Evolutionary conservation across 23 red algal genomes (phyloP).

Genomic region (Gracilaria domingensis): DNA sequence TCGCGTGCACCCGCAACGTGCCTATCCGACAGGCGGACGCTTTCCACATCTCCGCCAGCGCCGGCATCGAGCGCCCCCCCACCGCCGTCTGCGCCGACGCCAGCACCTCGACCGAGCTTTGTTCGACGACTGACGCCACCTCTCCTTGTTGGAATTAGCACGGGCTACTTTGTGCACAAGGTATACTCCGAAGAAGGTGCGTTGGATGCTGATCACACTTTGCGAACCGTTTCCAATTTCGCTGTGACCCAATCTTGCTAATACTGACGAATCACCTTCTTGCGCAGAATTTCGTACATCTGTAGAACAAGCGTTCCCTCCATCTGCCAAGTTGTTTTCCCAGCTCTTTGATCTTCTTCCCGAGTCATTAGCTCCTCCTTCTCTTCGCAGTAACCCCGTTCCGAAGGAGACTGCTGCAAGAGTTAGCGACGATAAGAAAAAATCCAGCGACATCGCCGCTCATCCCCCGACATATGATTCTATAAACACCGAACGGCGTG

Average conservation of each 20-base stretch:
- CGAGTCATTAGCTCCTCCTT: not conserved
- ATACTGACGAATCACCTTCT: not conserved
- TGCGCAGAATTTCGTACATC: slow-evolving; percentile 27
- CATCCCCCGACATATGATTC: slow-evolving; percentile 6
- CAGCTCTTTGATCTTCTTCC: slow-evolving; percentile 34
- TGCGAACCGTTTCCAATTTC: not conserved
- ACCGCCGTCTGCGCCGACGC: not conserved
- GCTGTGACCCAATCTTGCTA: not conserved
- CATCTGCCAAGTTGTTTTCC: slow-evolving; percentile 4
- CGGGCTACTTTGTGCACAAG: slow-evolving; percentile 6
- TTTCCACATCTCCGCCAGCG: not conserved
- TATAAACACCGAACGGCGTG: not conserved
- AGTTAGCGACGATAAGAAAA: not conserved
- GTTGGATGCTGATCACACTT: slow-evolving; percentile 15
- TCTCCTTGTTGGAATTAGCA: not conserved
- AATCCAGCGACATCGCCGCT: not conserved
- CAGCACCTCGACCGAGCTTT: slow-evolving; percentile 13
- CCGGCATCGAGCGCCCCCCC: not conserved
- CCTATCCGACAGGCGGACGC: slow-evolving; percentile 5
- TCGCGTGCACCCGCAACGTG: not conserved
- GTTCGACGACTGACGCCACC: not conserved
- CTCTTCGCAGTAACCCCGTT: slow-evolving; percentile 8
- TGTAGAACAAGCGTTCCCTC: slow-evolving; percentile 39
- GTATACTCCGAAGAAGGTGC: slow-evolving; percentile 30
- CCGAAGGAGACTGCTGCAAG: slow-evolving; percentile 9